phyloP scores from a whole-genome alignment of 495 filamentous ascomycete species.

The Filosporella fistucella region DNA sequence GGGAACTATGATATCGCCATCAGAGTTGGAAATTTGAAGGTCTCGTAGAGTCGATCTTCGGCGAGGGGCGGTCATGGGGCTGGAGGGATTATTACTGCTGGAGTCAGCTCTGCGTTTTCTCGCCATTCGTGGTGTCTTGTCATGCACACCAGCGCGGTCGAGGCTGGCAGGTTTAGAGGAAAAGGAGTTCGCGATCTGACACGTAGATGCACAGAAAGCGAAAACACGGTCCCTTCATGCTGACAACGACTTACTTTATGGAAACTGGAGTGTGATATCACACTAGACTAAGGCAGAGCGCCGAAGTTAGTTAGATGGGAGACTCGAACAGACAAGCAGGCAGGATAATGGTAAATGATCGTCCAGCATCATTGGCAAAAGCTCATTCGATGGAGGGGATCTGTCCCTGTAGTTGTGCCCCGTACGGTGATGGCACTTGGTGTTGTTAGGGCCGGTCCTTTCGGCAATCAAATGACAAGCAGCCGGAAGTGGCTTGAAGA shows the following conservation, averaged over 20 bases:
- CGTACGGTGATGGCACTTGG: neutral
- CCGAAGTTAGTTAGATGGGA: constrained; percentile 11
- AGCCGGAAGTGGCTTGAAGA: neutral
- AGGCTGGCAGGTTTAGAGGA: neutral
- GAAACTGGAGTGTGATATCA: constrained; percentile 11
- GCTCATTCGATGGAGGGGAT: neutral
- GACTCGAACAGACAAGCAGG: constrained; percentile 1
- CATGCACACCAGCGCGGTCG: constrained; percentile 4
- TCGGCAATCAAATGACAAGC: constrained; percentile 10
- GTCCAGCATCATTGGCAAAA: constrained; percentile 15
- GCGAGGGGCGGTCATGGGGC: constrained; percentile 18
- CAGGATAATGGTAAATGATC: constrained; percentile 16
- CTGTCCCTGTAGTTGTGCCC: neutral
- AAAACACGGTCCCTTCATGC: constrained; percentile 12
- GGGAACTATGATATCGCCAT: constrained; percentile 29
- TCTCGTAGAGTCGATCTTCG: constrained; percentile 25
- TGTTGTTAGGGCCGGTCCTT: neutral
- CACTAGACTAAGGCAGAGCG: constrained; percentile 15
- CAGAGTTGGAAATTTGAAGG: constrained; percentile 21
- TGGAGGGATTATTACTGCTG: constrained; percentile 15
- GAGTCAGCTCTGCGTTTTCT: constrained; percentile 26
- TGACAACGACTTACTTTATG: constrained; percentile 15
- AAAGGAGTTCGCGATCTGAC: constrained; percentile 13
- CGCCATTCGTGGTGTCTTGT: constrained; percentile 18
- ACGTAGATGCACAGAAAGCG: constrained; percentile 13